Conservation (phyloP, 495 filamentous ascomycete species). For the Collariella sp. region DNA sequence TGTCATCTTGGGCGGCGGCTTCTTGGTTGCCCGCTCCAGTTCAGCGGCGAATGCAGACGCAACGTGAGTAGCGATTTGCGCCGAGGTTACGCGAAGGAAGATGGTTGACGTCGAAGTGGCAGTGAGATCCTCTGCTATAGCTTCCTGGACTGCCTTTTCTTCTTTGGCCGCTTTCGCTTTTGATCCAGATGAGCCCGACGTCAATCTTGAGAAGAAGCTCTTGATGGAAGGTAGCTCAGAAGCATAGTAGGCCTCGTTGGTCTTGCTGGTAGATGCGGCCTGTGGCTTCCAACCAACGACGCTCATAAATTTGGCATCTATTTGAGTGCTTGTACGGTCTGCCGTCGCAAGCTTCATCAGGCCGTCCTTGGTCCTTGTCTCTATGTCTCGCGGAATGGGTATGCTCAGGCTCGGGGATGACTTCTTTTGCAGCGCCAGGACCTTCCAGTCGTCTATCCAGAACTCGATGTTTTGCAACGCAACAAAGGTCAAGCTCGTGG, state of each 20-base stretch:
- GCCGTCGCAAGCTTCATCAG: slow-evolving; percentile 73
- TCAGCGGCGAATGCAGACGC: slow-evolving; percentile 61
- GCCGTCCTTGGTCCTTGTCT: slow-evolving; percentile 69
- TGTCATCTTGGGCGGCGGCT: slow-evolving; percentile 81
- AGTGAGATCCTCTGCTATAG: slow-evolving; percentile 59
- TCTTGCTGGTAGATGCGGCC: slow-evolving; percentile 28
- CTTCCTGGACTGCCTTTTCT: slow-evolving; percentile 46
- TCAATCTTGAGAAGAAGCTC: slow-evolving; percentile 70
- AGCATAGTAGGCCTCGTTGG: slow-evolving; percentile 32
- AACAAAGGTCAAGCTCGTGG: slow-evolving; percentile 94
- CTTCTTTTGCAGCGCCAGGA: slow-evolving; percentile 74
- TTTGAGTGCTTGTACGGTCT: slow-evolving; percentile 72
- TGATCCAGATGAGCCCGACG: slow-evolving; percentile 34
- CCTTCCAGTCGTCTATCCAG: slow-evolving; percentile 76
- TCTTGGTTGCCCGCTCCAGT: slow-evolving; percentile 94
- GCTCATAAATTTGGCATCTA: slow-evolving; percentile 87
- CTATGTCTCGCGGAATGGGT: slow-evolving; percentile 68
- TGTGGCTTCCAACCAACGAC: slow-evolving; percentile 73
- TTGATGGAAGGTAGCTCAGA: slow-evolving; percentile 52
- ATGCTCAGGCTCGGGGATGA: slow-evolving; percentile 64
- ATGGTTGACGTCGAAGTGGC: slow-evolving; percentile 59
- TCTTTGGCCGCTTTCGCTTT: slow-evolving; percentile 42
- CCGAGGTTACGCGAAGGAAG: slow-evolving; percentile 81
- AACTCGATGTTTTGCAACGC: slow-evolving; percentile 79
- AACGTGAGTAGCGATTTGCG: slow-evolving; percentile 66